phyloP scores from a whole-genome alignment of 1,284 basidiomycete genomes.

The Meira miltonrushii region DNA sequence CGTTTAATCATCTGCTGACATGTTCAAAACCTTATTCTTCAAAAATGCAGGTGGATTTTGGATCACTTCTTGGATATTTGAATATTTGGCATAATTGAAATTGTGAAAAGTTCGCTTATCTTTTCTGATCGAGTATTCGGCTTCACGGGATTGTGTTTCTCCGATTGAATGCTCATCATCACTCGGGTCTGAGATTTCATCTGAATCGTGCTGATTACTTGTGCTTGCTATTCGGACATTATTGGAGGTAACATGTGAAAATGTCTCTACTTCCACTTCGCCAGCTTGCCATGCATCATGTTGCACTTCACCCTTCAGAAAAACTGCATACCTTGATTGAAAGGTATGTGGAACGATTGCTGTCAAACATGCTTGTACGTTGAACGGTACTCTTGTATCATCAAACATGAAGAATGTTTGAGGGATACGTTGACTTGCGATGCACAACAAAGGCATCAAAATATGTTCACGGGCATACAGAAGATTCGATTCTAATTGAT shows the following conservation, averaged over 20 bases:
- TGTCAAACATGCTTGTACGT: neutral
- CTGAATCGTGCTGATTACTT: too few species aligned
- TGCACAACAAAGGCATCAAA: neutral
- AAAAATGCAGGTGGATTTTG: neutral
- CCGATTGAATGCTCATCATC: too few species aligned
- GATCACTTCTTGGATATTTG: neutral
- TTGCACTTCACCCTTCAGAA: neutral
- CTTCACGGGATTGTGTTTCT: too few species aligned
- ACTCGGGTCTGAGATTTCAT: too few species aligned
- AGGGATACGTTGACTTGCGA: neutral
- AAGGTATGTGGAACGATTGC: neutral
- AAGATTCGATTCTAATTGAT: neutral
- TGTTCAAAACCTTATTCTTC: neutral
- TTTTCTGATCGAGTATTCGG: neutral
- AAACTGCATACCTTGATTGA: neutral
- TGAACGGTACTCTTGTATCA: neutral
- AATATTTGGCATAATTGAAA: neutral
- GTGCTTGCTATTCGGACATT: too few species aligned
- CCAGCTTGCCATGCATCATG: neutral
- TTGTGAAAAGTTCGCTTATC: constrained; percentile 6
- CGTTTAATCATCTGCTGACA: neutral
- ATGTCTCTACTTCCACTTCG: neutral
- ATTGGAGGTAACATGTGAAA: neutral
- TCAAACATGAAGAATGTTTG: neutral
- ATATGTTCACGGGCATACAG: neutral